Percentiles rank a stretch among this genome's conserved stretches.
Evolutionary conservation across 441 rosid species (phyloP).

Genomic region (Arabidopsis lyrata): DNA sequence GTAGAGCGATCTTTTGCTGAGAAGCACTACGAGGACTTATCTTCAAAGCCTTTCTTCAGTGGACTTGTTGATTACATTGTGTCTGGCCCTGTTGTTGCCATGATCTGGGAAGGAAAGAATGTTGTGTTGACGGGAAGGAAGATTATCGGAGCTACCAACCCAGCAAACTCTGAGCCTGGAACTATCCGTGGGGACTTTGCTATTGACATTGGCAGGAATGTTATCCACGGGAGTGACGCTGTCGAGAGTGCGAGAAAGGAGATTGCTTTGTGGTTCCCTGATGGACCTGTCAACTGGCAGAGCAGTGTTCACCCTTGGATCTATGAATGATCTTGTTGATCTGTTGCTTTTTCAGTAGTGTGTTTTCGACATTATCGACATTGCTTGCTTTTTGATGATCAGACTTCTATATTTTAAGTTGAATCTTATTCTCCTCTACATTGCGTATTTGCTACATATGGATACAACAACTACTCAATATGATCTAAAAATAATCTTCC

Average conservation of each 20-base stretch:
- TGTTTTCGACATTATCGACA: neutral
- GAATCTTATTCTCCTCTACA: neutral
- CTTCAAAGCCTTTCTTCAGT: conserved; percentile 82
- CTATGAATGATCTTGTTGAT: conserved; percentile 54
- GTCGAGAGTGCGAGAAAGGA: conserved; percentile 85
- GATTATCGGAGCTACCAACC: conserved; percentile 96
- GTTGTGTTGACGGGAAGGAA: conserved; percentile 82
- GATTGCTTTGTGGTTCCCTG: conserved; percentile 92
- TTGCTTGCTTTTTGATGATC: neutral
- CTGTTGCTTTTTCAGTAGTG: neutral
- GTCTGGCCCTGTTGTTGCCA: conserved; percentile 95
- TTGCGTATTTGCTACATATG: neutral
- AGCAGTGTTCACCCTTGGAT: conserved; percentile 85
- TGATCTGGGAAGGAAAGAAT: conserved; percentile 95
- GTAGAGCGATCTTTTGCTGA: conserved; percentile 86
- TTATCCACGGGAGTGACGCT: conserved; percentile 92
- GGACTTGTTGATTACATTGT: conserved; percentile 91
- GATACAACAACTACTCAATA: neutral
- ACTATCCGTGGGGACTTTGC: conserved; percentile 97
- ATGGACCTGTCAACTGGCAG: conserved; percentile 78
- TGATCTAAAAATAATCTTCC: neutral
- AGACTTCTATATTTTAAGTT: neutral
- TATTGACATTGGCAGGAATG: conserved; percentile 90
- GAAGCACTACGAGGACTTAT: conserved; percentile 81
- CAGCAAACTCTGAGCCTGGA: conserved; percentile 90